Percentiles rank a stretch among this genome's conserved stretches.
phyloP scores from a whole-genome alignment of 1,139 yeast species.

The Blastobotrys malaysiensis region DNA sequence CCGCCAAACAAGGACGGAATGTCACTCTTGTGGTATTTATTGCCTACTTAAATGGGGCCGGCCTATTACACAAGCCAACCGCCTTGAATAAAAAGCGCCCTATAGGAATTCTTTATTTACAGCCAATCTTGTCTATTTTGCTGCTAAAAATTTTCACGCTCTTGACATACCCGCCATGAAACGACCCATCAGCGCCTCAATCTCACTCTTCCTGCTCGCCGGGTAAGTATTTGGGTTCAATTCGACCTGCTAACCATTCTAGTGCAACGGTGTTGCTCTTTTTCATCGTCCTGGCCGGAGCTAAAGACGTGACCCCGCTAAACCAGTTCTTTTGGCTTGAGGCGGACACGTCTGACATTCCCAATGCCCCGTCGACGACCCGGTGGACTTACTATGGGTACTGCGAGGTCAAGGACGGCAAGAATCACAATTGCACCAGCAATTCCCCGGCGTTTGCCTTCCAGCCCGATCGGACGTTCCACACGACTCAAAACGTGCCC shows the following conservation, averaged over 20 bases:
- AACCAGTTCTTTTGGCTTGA: slow-evolving; percentile 63
- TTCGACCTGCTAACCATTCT: slow-evolving; percentile 5
- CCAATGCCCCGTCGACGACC: slow-evolving; percentile 43
- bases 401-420: slow-evolving; percentile 46
- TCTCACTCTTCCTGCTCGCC: slow-evolving; percentile 23
- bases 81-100: slow-evolving; percentile 1
- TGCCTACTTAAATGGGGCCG: neutral
- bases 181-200: slow-evolving; percentile 14
- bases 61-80: neutral
- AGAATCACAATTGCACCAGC: slow-evolving; percentile 42
- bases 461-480: slow-evolving; percentile 58
- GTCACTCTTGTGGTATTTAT: neutral
- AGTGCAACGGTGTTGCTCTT: slow-evolving; percentile 52
- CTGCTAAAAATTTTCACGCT: neutral
- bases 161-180: slow-evolving; percentile 3
- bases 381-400: slow-evolving; percentile 71
- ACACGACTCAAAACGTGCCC: slow-evolving; percentile 43
- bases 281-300: slow-evolving; percentile 62
- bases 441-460: slow-evolving; percentile 58
- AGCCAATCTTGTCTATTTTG: neutral
- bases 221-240: slow-evolving; percentile 20
- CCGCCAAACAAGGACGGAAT: neutral
- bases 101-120: slow-evolving; percentile 2
- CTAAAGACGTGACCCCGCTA: slow-evolving; percentile 43
- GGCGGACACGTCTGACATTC: slow-evolving; percentile 57